Base-by-base conservation (phyloP, 2,329 filamentous ascomycete species). In the Teratosphaeria gauchensis region DNA sequence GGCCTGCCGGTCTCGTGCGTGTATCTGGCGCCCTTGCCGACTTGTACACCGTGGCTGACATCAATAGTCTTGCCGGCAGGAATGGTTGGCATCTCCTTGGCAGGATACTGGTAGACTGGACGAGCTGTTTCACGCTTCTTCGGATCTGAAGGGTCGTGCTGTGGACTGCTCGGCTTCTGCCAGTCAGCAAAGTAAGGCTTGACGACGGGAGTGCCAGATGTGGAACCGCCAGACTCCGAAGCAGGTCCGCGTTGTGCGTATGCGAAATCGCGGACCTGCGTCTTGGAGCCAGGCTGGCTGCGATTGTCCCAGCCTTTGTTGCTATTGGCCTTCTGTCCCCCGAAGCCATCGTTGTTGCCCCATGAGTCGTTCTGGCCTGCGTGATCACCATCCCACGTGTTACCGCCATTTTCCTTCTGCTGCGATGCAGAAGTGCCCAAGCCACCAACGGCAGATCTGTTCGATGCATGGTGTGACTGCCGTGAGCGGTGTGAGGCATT, bases 11-110 rank as follows among this genome's bases (percentile, higher is more conserved):
- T 62, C 0, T 65, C 64, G 60, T 79, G 76, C 1, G 66, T 62
- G 58, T 78, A 78, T 16, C 65, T 58, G 1, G 66, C 69, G 1
- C 73, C 75, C 56, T 66, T 66, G 12, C 75, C 75, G 16, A 63
- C 56, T 59, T 67, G 64, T 4, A 69, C 60, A 33, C 62, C 66
- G 48, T 68, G 62, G 32, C 58, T 66, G 58, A 65, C 61, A 46
- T 61, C 61, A 28, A 58, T 55, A 11, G 60, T 53, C 48, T 61
- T 63, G 35, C 58, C 60, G 12, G 60, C 56, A 8, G 66, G 61
- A 0, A 70, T 57, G 9, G 59, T 30, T 11, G 66, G 63, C 1
- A 73, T 60, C 0, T 71, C 68, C 4, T 71, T 66, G 6, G 71
- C 69, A 5, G 70, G 68, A 8, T 71, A 70, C 9, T 66, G 59